A percentile compares a stretch with the other conserved stretches of the same genome.
Conservation (phyloP, 495 filamentous ascomycete species). For the Neurospora sp. region DNA sequence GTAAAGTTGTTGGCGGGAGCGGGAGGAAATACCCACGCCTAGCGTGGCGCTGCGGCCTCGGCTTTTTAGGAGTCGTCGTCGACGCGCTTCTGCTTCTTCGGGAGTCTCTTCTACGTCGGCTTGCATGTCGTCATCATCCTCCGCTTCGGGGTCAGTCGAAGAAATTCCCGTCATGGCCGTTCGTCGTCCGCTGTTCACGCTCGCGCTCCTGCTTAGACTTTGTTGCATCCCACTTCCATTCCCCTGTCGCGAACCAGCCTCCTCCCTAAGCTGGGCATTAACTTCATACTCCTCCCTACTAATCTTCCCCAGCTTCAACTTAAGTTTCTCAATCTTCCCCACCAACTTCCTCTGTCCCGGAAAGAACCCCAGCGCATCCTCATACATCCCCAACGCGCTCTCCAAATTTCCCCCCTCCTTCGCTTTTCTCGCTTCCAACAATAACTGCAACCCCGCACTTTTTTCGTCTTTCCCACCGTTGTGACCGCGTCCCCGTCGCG, state of each 20-base stretch:
- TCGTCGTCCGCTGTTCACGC: conserved; percentile 3
- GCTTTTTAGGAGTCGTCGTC: not conserved
- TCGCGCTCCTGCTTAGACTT: conserved; percentile 2
- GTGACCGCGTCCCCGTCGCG: conserved; percentile 22
- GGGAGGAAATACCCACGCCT: not conserved
- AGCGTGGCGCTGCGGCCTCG: not conserved
- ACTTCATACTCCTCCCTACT: not conserved
- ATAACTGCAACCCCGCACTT: conserved; percentile 65
- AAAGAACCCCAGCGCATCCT: conserved; percentile 74
- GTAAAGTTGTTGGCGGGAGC: not conserved
- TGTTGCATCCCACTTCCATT: not conserved
- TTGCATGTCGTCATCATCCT: not conserved
- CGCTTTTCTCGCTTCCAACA: conserved; percentile 88
- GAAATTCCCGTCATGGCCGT: conserved; percentile 14
- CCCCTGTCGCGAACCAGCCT: not conserved
- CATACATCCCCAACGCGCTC: conserved; percentile 76
- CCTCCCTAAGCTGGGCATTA: not conserved
- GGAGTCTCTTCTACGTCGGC: not conserved
- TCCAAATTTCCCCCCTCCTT: conserved; percentile 67
- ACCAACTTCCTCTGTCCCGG: conserved; percentile 74
- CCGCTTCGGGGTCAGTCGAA: not conserved
- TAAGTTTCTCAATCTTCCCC: conserved; percentile 62
- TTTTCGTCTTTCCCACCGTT: conserved; percentile 32
- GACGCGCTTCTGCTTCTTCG: not conserved
- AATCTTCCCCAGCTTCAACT: conserved; percentile 44